A percentile compares a stretch with the other conserved stretches of the same genome.
Conservation (phyloP, 331 rosid species). For the Phaseolus coccineus region DNA sequence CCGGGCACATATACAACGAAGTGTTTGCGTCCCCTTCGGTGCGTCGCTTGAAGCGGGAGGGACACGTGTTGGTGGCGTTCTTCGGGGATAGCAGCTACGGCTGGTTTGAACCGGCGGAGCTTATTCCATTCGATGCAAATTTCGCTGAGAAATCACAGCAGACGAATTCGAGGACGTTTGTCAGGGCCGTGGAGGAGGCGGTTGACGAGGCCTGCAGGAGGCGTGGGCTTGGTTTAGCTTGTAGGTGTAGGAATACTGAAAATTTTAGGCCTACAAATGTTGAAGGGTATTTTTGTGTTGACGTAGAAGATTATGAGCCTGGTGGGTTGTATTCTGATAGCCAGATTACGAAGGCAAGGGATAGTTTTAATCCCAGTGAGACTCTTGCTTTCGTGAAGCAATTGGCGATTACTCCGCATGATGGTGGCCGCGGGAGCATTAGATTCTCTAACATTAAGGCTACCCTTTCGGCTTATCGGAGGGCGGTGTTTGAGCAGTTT, state of each 20-base stretch:
- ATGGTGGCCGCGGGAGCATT: constrained; percentile 58
- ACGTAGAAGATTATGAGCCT: constrained; percentile 85
- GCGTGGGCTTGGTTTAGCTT: constrained; percentile 71
- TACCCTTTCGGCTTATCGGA: constrained; percentile 62
- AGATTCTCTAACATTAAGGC: constrained; percentile 69
- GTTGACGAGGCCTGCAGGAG: constrained; percentile 85
- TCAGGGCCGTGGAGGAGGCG: constrained; percentile 93
- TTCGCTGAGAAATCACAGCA: constrained; percentile 83
- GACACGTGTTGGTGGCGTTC: constrained; percentile 86
- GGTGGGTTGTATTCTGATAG: constrained; percentile 68
- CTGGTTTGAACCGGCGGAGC: constrained; percentile 93
- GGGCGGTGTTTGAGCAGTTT: constrained; percentile 78
- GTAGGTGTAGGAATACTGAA: constrained; percentile 71
- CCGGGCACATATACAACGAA: constrained; percentile 87
- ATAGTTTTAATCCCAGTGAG: constrained; percentile 64
- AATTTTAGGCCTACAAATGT: constrained; percentile 64
- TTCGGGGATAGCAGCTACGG: constrained; percentile 98
- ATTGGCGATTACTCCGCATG: constrained; percentile 67
- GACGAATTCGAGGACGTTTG: constrained; percentile 61
- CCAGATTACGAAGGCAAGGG: constrained; percentile 73
- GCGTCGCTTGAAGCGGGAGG: constrained; percentile 79
- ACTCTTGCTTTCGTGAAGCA: constrained; percentile 70
- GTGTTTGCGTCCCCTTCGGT: constrained; percentile 74
- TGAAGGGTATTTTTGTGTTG: constrained; percentile 72
- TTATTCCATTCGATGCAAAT: constrained; percentile 74